A percentile compares a stretch with the other conserved stretches of the same genome.
phyloP scores from a whole-genome alignment of 371 early-diverging fungal genomes.

The Massospora cicadina region DNA sequence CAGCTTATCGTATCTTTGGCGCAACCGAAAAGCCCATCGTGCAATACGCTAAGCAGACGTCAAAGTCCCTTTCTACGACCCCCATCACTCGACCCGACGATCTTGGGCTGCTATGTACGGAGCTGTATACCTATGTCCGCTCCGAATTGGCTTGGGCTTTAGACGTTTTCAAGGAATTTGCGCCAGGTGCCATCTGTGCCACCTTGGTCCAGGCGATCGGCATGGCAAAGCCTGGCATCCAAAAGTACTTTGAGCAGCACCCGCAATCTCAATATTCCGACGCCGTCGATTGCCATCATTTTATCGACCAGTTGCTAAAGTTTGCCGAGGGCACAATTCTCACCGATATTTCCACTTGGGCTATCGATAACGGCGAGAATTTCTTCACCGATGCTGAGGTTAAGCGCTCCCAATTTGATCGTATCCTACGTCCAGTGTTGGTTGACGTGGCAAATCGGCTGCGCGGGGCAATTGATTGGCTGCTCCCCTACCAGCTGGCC shows the following conservation, averaged over 20 bases:
- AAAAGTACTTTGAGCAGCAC: neutral
- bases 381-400: neutral
- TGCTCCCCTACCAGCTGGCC: neutral
- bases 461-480: neutral
- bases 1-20: neutral
- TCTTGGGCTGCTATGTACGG: neutral
- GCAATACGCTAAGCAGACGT: neutral
- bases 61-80: neutral
- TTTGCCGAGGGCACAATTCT: neutral
- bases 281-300: neutral
- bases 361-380: neutral
- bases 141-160: neutral
- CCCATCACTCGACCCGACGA: neutral
- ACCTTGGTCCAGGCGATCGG: neutral
- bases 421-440: neutral
- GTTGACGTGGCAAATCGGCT: neutral
- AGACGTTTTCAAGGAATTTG: neutral
- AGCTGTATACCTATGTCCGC: neutral
- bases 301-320: neutral
- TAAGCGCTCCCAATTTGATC: neutral
- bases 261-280: neutral
- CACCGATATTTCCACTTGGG: neutral
- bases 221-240: neutral
- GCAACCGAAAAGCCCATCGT: neutral
- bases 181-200: neutral